Conservation (phyloP, 805 yeast genomes). For the Candida maris region DNA sequence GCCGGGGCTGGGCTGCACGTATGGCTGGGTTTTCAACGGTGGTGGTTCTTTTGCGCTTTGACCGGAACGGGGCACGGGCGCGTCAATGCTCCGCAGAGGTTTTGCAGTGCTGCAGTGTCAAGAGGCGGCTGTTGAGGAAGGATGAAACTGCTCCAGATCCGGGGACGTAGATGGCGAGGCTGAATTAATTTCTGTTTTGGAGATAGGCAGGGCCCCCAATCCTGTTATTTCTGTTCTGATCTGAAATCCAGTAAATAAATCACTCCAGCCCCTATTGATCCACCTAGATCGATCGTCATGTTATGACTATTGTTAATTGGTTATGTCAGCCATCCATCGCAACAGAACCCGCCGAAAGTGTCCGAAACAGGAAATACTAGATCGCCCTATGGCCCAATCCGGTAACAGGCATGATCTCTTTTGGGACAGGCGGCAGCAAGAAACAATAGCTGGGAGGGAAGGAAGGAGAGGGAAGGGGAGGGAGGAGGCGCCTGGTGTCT, state of each 20-base stretch:
- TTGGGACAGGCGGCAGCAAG: no score
- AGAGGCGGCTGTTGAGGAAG: no score
- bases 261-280: slow-evolving; percentile 2
- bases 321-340: slow-evolving; percentile 1
- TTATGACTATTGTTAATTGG: slow-evolving; percentile 1
- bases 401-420: neutral
- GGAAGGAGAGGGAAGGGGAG: no score
- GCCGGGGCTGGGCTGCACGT: slow-evolving; percentile 1
- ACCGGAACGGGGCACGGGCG: no score
- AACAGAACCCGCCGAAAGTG: neutral
- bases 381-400: neutral
- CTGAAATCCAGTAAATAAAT: slow-evolving; percentile 3
- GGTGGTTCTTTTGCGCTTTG: no score
- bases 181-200: slow-evolving; percentile 17
- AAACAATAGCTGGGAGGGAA: no score
- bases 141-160: neutral
- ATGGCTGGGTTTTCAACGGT: slow-evolving; percentile 1
- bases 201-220: slow-evolving; percentile 13
- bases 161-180: slow-evolving; percentile 14
- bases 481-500: no score
- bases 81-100: no score
- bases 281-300: slow-evolving; percentile 1
- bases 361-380: slow-evolving; percentile 1
- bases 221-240: slow-evolving; percentile 16
- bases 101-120: no score